phyloP scores from a whole-genome alignment of 306 rosid genomes.

The Phaseolus lunatus region DNA sequence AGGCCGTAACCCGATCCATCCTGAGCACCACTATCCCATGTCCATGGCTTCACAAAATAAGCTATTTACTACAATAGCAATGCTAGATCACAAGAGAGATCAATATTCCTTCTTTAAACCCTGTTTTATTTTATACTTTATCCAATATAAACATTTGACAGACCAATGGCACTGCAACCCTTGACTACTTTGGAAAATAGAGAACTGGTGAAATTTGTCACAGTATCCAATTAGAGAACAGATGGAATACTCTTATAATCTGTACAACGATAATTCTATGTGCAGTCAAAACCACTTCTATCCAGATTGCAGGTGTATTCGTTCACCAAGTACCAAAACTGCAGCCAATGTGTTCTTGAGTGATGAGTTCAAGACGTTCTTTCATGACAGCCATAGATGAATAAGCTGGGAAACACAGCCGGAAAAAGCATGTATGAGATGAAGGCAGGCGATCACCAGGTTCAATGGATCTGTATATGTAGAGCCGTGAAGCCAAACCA shows the following conservation, averaged over 20 bases:
- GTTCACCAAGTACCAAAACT: constrained; percentile 67
- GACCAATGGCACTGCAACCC: constrained; percentile 58
- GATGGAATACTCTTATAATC: constrained; percentile 58
- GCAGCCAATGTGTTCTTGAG: constrained; percentile 88
- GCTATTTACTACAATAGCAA: constrained; percentile 27
- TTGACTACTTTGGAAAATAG: constrained; percentile 45
- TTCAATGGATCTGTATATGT: constrained; percentile 69
- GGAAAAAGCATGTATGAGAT: constrained; percentile 86
- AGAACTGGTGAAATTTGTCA: constrained; percentile 48
- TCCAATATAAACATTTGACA: constrained; percentile 62
- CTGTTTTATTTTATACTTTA: constrained; percentile 56
- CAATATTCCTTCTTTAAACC: constrained; percentile 46
- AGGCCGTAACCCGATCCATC: background rate
- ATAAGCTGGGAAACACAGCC: constrained; percentile 87
- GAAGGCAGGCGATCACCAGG: constrained; percentile 73
- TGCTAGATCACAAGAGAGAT: constrained; percentile 29
- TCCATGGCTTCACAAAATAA: constrained; percentile 40
- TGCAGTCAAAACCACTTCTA: constrained; percentile 62
- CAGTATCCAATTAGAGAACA: constrained; percentile 41
- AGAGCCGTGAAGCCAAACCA: constrained; percentile 78
- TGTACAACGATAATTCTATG: constrained; percentile 71
- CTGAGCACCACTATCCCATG: constrained; percentile 39
- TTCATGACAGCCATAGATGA: constrained; percentile 66
- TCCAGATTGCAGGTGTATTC: constrained; percentile 53
- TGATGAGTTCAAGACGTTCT: constrained; percentile 72